Percentiles rank a stretch among this genome's conserved stretches.
Conservation (phyloP, 768 basidiomycete species). For the Lentinula detonsa region DNA sequence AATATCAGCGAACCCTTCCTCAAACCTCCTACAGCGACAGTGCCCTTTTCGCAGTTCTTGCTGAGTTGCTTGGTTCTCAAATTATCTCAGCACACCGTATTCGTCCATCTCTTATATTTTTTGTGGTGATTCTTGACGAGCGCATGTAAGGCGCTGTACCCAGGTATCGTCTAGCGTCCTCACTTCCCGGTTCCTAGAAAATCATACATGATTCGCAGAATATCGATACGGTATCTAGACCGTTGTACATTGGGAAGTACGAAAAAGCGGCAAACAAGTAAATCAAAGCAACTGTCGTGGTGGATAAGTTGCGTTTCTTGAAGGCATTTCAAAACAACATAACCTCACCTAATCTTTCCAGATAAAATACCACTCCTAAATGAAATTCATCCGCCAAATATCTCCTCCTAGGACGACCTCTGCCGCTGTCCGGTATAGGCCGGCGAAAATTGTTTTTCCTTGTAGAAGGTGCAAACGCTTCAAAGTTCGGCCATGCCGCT, state of each 20-base stretch:
- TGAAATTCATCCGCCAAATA: background rate
- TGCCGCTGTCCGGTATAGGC: background rate
- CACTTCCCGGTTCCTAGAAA: background rate
- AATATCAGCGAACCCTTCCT: background rate
- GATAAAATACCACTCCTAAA: background rate
- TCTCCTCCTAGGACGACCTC: background rate
- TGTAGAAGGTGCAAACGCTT: background rate
- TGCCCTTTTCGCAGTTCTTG: background rate
- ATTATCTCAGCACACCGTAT: background rate
- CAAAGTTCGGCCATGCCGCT: background rate
- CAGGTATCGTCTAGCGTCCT: background rate
- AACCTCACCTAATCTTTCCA: background rate
- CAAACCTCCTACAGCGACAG: background rate
- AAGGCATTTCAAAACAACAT: background rate
- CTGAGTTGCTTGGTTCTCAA: background rate
- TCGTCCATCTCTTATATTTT: background rate
- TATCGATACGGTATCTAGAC: background rate
- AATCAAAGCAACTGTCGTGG: background rate
- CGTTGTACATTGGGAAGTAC: background rate
- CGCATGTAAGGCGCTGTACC: background rate
- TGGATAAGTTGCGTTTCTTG: background rate
- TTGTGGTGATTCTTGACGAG: background rate
- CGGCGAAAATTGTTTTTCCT: background rate
- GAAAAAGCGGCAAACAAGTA: background rate
- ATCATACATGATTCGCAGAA: background rate